Base-by-base conservation (phyloP, 495 filamentous ascomycete genomes). In the Penicillium lividum region DNA sequence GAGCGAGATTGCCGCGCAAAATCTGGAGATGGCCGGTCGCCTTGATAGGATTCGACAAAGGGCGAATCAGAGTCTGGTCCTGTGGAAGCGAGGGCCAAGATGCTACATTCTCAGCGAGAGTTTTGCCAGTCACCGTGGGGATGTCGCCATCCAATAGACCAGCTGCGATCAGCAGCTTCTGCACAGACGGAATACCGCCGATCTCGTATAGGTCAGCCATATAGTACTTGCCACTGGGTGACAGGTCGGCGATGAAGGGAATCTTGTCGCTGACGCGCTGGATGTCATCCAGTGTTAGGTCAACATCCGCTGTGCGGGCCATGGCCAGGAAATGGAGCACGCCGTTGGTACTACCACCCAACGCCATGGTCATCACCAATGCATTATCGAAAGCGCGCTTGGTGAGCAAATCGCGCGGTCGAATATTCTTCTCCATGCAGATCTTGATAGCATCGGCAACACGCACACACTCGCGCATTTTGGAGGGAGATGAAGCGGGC, bases 161-260 rank as follows among this genome's bases (percentile, higher is more conserved):
- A 1, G 87, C 87, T 6, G 89, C 90, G 59, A 96, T 88, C 43
- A 98, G 82, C 60, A 95, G 83, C 76, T 98, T 98, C 73, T 97
- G 84, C 7, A 98, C 92, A 0, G 90, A 85, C 0, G 94, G 92
- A 29, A 93, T 89, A 51, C 94, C 94, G 54, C 94, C 94, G 58
- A 97, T 86, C 50, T 91, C 86, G 73, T 93, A 96, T n/a, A 98
- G 82, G 67, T 98, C 94, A 48, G 93, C 91, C 89, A 97, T 96
- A 68, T 89, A 88, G 71, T 93, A 91, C 53, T 88, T 88, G 3
- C 94, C 94, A 53, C 83, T 88, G 0, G 94, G 94, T 0, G 93
- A 89, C 8, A 98, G 81, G 68, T 98, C 87, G n/a, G 94, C 94
- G 51, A 98, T 84, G 74, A 93, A 93, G 0, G 94, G 94, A 18